phyloP scores from a whole-genome alignment of 1,284 basidiomycete genomes.

The Xerocomus minutiporus region DNA sequence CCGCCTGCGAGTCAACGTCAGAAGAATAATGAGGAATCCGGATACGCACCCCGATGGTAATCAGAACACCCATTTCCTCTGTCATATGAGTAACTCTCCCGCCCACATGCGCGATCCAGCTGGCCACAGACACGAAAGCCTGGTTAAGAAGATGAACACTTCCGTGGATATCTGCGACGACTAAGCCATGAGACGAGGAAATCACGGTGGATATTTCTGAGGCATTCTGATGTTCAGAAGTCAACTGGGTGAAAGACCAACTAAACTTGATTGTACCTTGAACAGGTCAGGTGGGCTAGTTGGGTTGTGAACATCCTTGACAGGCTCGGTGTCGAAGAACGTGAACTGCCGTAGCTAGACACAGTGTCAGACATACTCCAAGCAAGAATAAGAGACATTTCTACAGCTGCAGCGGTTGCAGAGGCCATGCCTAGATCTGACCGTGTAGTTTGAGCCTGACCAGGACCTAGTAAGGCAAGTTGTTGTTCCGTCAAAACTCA shows the following conservation, averaged over 20 bases:
- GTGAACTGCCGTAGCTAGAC: conserved; percentile 78
- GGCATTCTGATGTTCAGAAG: conserved; percentile 42
- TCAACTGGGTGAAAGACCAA: conserved; percentile 2
- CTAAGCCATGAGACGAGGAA: conserved; percentile 57
- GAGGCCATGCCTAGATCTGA: neutral
- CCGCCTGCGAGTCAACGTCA: conserved; percentile 7
- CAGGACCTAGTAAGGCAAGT: too few species aligned
- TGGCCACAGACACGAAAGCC: conserved; percentile 67
- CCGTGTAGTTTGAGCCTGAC: neutral
- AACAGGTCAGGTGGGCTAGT: conserved; percentile 71
- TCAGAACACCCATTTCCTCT: conserved; percentile 71
- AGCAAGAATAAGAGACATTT: neutral
- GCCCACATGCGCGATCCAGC: conserved; percentile 74
- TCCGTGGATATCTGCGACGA: conserved; percentile 81
- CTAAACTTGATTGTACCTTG: conserved; percentile 45
- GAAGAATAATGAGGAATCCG: neutral
- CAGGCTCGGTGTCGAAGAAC: conserved; percentile 71
- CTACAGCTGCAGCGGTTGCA: conserved; percentile 15
- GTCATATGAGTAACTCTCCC: conserved; percentile 80
- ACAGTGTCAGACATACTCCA: conserved; percentile 7
- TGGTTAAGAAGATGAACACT: conserved; percentile 71
- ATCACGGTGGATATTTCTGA: conserved; percentile 68
- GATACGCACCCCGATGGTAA: conserved; percentile 76
- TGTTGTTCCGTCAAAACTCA: too few species aligned
- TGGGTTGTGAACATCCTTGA: conserved; percentile 79